Evolutionary conservation across 2,329 filamentous ascomycete genomes (phyloP).

Genomic region (Cladophialophora carrionii): DNA sequence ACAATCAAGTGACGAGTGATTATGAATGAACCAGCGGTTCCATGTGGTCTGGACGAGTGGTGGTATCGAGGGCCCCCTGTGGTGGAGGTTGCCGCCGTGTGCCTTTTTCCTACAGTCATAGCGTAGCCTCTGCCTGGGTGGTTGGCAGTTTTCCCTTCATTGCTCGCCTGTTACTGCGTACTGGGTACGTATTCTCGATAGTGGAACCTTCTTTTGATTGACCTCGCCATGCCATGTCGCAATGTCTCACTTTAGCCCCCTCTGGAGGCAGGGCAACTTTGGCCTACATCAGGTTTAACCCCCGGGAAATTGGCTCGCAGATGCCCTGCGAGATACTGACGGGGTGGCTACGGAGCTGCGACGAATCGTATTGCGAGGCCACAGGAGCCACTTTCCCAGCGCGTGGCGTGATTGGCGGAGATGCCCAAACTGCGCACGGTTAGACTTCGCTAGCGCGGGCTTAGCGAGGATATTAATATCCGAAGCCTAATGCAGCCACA

Average conservation of each 20-base stretch:
- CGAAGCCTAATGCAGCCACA: slow-evolving; percentile 30
- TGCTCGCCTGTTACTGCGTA: no score
- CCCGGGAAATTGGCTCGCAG: slow-evolving; percentile 19
- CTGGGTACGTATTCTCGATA: slow-evolving; percentile 10
- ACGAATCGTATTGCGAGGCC: slow-evolving; percentile 4
- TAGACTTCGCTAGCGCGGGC: background rate
- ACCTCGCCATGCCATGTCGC: slow-evolving; percentile 15
- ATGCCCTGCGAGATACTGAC: slow-evolving; percentile 12
- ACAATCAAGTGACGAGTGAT: slow-evolving; percentile 1
- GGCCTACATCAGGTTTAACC: slow-evolving; percentile 15
- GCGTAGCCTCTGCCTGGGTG: no score
- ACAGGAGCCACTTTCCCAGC: background rate
- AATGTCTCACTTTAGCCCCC: slow-evolving; percentile 34
- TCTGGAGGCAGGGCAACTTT: slow-evolving; percentile 16
- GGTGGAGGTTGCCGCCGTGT: slow-evolving; percentile 14
- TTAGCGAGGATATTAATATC: slow-evolving; percentile 32
- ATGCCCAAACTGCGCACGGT: background rate
- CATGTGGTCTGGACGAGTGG: background rate
- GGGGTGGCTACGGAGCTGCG: slow-evolving; percentile 18
- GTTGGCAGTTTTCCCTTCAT: no score
- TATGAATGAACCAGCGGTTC: slow-evolving; percentile 14
- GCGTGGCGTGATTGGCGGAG: background rate
- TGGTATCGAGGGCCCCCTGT: background rate
- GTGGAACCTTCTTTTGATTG: slow-evolving; percentile 14
- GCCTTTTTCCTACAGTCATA: slow-evolving; percentile 4